Conservation (phyloP, 2,329 filamentous ascomycete genomes). For the Colletotrichum cordylinicola region DNA sequence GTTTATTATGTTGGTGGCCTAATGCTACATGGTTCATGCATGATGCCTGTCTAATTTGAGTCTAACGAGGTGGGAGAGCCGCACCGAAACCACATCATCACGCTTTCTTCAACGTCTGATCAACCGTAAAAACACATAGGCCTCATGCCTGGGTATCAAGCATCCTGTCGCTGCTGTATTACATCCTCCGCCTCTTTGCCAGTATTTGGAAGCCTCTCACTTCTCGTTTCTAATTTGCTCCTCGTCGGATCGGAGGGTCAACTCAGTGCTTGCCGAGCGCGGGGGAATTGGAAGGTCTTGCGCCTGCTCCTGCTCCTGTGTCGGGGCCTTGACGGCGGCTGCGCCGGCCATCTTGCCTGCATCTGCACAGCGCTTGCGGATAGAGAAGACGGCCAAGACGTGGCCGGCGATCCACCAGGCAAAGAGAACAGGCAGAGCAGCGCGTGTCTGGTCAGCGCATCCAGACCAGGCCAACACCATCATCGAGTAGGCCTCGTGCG, state of each 20-base stretch:
- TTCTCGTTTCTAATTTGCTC: slow-evolving; percentile 3
- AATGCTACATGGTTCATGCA: neutral
- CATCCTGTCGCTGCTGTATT: neutral
- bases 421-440: slow-evolving; percentile 48
- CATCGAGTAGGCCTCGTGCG: slow-evolving; percentile 37
- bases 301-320: neutral
- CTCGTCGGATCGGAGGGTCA: slow-evolving; percentile 1
- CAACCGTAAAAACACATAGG: neutral
- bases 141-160: neutral
- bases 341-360: neutral
- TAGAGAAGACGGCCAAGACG: slow-evolving; percentile 27
- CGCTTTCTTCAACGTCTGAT: neutral
- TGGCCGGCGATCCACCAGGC: slow-evolving; percentile 38
- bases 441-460: slow-evolving; percentile 42
- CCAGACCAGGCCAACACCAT: slow-evolving; percentile 48
- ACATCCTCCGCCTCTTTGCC: neutral
- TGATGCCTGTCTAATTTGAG: neutral
- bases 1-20: neutral
- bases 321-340: neutral
- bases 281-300: neutral
- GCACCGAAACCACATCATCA: neutral
- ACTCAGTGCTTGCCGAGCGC: neutral
- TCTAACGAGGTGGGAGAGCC: neutral
- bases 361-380: slow-evolving; percentile 25
- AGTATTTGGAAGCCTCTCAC: neutral